Evolutionary conservation across 176 grass and related monocot species (phyloP), one percentile per base, ranked within the genome.

Genomic region (Zoysia pacifica): DNA sequence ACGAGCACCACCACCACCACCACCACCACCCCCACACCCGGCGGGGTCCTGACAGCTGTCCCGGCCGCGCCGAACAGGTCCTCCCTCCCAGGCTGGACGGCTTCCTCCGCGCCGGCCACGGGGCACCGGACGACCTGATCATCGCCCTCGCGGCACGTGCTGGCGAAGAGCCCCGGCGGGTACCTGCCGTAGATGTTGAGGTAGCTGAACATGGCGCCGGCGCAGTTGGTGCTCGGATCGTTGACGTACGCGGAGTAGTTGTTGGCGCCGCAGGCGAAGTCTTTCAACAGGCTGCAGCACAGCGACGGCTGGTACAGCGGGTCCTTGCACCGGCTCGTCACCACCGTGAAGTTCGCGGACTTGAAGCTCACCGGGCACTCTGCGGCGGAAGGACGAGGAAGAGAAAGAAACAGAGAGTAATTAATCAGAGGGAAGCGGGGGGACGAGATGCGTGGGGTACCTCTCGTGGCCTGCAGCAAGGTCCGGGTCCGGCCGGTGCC

Each of bases 121-220:
- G 86, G 79, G 77, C 92, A 94, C 1, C 72, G 5, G 39, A 94
- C 81, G 3, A 89, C 92, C 2, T 28, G 28, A 28, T 76, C 4
- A 44, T 84, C 65, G 72, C 67, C 72, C 11, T 83, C 92, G 14
- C 55, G 50, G 83, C 86, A 94, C 48, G 87, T 90, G 41, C 85
- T 89, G 53, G 86, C 80, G 43, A 94, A 94, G 47, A 94, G 89
- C 13, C 92, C 89, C n/a, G 92, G 80, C 9, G 86, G 92, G 83
- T 94, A 94, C 48, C 86, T 89, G 79, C 92, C 92, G 65, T 87
- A 86, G 46, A 84, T 58, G 87, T 94, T 88, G 75, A 94, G 89
- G 52, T 89, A 86, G 69, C 86, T 91, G 86, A 94, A 94, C 92
- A 94, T 91, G 67, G 42, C 84, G 47, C 80, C 46, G 40, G 92